Conservation (phyloP, 441 rosid genomes). For the Croton setiger region DNA sequence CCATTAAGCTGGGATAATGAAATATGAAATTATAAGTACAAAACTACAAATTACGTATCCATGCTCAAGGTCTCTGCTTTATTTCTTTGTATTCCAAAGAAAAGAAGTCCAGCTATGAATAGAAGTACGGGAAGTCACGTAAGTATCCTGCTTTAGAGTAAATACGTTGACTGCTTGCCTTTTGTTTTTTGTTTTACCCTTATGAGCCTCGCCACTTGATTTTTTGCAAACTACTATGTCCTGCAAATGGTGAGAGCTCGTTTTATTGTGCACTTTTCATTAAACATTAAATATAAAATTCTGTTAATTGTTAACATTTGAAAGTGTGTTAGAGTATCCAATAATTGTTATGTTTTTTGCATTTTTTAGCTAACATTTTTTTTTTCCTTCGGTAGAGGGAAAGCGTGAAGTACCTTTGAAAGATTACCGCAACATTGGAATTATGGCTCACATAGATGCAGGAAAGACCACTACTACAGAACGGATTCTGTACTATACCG, state of each 20-base stretch:
- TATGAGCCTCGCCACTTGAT: background rate
- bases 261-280: background rate
- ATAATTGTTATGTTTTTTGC: slow-evolving; percentile 10
- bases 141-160: background rate
- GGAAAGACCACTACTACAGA: slow-evolving; percentile 98
- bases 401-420: slow-evolving; percentile 67
- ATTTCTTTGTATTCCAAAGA: background rate
- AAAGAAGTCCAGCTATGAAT: background rate
- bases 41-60: background rate
- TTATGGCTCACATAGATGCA: slow-evolving; percentile 99
- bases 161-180: background rate
- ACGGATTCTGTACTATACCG: slow-evolving; percentile 77
- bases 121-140: background rate
- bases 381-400: slow-evolving; percentile 36
- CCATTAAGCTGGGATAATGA: background rate
- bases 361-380: slow-evolving; percentile 11
- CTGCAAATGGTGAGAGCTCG: background rate
- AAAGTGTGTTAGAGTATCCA: background rate
- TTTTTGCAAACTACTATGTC: background rate
- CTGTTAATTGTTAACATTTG: background rate
- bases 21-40: background rate
- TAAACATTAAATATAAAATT: background rate
- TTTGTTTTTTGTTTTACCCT: background rate
- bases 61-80: background rate
- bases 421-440: slow-evolving; percentile 89